phyloP scores from a whole-genome alignment of 176 grass and related monocot genomes.

The Rhipidocladum racemiflorum region DNA sequence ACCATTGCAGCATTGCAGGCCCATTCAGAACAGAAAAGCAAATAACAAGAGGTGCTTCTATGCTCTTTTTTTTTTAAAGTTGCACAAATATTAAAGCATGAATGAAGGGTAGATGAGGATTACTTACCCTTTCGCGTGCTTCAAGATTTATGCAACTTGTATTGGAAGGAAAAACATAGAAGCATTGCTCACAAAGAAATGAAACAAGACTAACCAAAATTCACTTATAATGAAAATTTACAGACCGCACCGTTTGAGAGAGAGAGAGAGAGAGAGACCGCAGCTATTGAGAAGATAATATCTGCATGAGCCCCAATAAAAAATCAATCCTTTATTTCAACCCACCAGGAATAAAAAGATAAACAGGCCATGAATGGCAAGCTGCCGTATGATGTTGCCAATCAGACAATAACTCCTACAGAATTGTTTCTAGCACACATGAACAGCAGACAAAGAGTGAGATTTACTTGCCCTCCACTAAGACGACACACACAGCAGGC shows the following conservation, averaged over 20 bases:
- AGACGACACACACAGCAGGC: constrained; percentile 3
- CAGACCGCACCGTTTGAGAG: not conserved
- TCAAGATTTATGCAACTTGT: no score
- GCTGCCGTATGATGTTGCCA: not conserved
- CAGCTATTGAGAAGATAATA: not conserved
- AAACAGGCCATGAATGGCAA: constrained; percentile 11
- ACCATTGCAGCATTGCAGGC: no score
- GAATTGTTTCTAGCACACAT: not conserved
- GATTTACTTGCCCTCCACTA: not conserved
- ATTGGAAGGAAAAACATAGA: no score
- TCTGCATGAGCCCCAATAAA: not conserved
- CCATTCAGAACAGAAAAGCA: constrained; percentile 7
- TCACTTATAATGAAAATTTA: not conserved
- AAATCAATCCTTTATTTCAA: constrained; percentile 2
- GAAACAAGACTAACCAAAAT: not conserved
- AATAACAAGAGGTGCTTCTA: no score
- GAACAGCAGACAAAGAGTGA: not conserved
- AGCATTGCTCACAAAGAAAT: no score
- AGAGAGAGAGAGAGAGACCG: not conserved
- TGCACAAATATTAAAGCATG: no score
- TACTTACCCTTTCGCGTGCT: no score
- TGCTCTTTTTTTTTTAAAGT: no score
- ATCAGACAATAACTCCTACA: not conserved
- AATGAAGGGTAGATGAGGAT: no score
- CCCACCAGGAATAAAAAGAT: not conserved